Conservation (phyloP, 2,329 filamentous ascomycete species). For the Epichloe gansuensis region DNA sequence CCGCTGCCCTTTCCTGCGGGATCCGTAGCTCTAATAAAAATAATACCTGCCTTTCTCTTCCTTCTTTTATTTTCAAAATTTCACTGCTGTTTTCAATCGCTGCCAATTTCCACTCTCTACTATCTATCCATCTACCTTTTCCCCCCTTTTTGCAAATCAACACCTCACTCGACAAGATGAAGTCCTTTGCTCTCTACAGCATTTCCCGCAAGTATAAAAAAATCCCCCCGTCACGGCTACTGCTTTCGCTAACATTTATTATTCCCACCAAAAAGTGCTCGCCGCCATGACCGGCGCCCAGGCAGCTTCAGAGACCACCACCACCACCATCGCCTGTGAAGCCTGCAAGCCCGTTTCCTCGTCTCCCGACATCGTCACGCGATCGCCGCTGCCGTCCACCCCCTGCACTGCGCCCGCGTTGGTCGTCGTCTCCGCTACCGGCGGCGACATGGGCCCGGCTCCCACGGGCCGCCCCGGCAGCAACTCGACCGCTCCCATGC, state of each 20-base stretch:
- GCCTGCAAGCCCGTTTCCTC: slow-evolving; percentile 5
- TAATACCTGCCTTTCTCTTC: too few relatives aligned
- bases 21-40: too few relatives aligned
- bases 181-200: neutral
- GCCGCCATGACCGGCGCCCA: neutral
- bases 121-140: too few relatives aligned
- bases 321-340: slow-evolving; percentile 3
- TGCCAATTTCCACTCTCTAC: too few relatives aligned
- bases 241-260: neutral
- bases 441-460: neutral
- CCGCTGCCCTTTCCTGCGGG: too few relatives aligned
- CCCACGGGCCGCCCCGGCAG: neutral
- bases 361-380: slow-evolving; percentile 9
- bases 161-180: neutral
- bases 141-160: too few relatives aligned
- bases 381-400: slow-evolving; percentile 5
- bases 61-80: too few relatives aligned
- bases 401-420: slow-evolving; percentile 5
- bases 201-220: neutral
- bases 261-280: neutral
- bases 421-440: slow-evolving; percentile 2
- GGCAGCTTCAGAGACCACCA: neutral
- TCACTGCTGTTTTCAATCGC: too few relatives aligned
- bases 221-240: too few relatives aligned
- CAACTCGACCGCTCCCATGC: neutral